Percentiles rank a stretch among this genome's conserved stretches.
Evolutionary conservation across 768 basidiomycete genomes (phyloP).

Genomic region (Galerina sulciceps): DNA sequence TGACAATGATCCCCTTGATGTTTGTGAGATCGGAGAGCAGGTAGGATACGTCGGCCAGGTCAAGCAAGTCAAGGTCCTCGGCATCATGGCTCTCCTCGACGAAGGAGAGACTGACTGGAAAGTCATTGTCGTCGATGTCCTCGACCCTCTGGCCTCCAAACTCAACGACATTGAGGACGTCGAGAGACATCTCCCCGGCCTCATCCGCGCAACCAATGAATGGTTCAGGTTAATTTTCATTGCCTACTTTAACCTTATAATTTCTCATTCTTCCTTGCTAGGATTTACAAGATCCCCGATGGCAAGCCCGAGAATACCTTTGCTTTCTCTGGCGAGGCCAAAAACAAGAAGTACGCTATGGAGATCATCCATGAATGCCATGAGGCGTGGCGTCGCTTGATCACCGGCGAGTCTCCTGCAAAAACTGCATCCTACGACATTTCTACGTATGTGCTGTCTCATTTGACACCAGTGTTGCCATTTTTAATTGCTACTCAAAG

Average conservation of each 20-base stretch:
- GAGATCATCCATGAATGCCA: slow-evolving; percentile 99
- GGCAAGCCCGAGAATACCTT: slow-evolving; percentile 98
- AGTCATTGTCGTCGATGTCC: slow-evolving; percentile 96
- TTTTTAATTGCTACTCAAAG: slow-evolving; percentile 43
- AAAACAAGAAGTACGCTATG: slow-evolving; percentile 99
- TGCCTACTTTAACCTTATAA: background rate
- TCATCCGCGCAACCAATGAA: slow-evolving; percentile 97
- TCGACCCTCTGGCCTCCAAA: slow-evolving; percentile 93
- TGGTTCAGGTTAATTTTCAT: slow-evolving; percentile 83
- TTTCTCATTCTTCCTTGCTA: slow-evolving; percentile 29
- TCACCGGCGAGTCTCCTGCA: slow-evolving; percentile 77
- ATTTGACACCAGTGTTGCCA: background rate
- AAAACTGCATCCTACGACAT: slow-evolving; percentile 76
- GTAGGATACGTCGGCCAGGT: slow-evolving; percentile 96
- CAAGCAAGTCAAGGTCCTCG: slow-evolving; percentile 99
- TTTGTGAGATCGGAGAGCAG: slow-evolving; percentile 99
- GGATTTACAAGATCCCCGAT: slow-evolving; percentile 96
- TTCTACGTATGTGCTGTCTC: slow-evolving; percentile 71
- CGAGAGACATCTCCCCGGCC: slow-evolving; percentile 95
- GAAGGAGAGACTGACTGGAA: slow-evolving; percentile 99
- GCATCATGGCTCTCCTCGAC: slow-evolving; percentile 99
- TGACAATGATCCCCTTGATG: slow-evolving; percentile 99
- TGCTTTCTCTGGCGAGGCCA: slow-evolving; percentile 99
- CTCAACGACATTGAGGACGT: slow-evolving; percentile 99
- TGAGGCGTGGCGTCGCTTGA: slow-evolving; percentile 96